Conservation (phyloP, 129 eudicot genomes). For the Tagetes patula region DNA sequence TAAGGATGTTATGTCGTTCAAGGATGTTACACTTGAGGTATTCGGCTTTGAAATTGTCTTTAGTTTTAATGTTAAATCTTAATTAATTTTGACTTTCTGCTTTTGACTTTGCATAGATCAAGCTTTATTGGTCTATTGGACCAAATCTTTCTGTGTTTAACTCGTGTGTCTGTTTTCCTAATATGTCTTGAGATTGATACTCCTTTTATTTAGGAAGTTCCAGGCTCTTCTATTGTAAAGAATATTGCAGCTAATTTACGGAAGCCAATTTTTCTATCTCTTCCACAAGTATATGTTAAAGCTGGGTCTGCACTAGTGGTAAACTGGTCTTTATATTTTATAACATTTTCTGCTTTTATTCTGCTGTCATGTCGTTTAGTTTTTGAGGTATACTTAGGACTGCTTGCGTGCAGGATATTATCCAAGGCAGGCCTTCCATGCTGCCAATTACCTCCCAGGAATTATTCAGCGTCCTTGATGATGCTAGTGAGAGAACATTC, state of each 20-base stretch:
- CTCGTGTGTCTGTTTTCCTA: background rate
- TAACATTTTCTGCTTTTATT: background rate
- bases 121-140: background rate
- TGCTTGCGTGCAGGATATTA: constrained; percentile 56
- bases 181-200: background rate
- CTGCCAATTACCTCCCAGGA: constrained; percentile 65
- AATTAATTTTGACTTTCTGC: background rate
- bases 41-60: background rate
- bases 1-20: constrained; percentile 58
- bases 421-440: constrained; percentile 66
- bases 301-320: constrained; percentile 81
- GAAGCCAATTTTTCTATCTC: constrained; percentile 52
- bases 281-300: constrained; percentile 63
- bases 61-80: background rate
- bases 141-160: constrained; percentile 16
- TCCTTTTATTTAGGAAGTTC: constrained; percentile 55
- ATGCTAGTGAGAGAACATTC: constrained; percentile 83
- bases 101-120: background rate
- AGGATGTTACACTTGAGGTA: constrained; percentile 81
- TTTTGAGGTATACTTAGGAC: background rate
- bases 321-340: constrained; percentile 15
- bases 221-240: constrained; percentile 61
- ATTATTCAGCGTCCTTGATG: constrained; percentile 67
- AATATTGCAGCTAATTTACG: constrained; percentile 55
- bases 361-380: constrained; percentile 13